phyloP scores from a whole-genome alignment of 805 yeast genomes.

The Hanseniaspora occidentalis region DNA sequence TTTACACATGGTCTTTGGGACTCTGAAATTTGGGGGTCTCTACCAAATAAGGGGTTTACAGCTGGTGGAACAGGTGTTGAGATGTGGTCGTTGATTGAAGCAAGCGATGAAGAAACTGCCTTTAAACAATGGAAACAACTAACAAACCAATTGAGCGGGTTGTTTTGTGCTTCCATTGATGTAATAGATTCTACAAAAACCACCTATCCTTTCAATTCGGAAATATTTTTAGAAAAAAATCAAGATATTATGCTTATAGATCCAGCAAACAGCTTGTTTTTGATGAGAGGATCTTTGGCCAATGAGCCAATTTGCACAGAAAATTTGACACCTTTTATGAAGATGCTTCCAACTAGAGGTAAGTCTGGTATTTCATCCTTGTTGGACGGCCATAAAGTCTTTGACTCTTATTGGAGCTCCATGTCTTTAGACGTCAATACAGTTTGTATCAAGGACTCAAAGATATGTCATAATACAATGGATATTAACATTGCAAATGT shows the following conservation, averaged over 20 bases:
- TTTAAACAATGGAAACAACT: slow-evolving; percentile 55
- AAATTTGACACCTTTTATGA: slow-evolving; percentile 85
- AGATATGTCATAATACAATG: slow-evolving; percentile 38
- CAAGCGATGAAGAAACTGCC: slow-evolving; percentile 41
- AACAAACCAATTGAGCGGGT: slow-evolving; percentile 70
- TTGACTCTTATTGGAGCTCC: slow-evolving; percentile 88
- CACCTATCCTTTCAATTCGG: slow-evolving; percentile 43
- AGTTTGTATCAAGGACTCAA: slow-evolving; percentile 25
- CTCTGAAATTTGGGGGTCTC: slow-evolving; percentile 69
- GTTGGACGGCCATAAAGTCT: slow-evolving; percentile 80
- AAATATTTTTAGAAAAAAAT: slow-evolving; percentile 15
- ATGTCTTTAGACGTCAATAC: slow-evolving; percentile 76
- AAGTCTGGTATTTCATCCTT: slow-evolving; percentile 77
- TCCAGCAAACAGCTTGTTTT: slow-evolving; percentile 31
- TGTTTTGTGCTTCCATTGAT: slow-evolving; percentile 90
- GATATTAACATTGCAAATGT: slow-evolving; percentile 60
- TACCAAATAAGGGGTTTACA: slow-evolving; percentile 57
- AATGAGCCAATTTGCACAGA: slow-evolving; percentile 95
- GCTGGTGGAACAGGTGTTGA: slow-evolving; percentile 96
- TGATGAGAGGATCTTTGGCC: slow-evolving; percentile 78
- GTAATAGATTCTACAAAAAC: slow-evolving; percentile 74
- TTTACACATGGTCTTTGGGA: slow-evolving; percentile 97
- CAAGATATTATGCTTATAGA: slow-evolving; percentile 19
- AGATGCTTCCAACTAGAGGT: slow-evolving; percentile 83
- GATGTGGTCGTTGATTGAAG: slow-evolving; percentile 76